Base-by-base conservation (phyloP, 2,329 filamentous ascomycete species). In the Stenocarpella maydis region DNA sequence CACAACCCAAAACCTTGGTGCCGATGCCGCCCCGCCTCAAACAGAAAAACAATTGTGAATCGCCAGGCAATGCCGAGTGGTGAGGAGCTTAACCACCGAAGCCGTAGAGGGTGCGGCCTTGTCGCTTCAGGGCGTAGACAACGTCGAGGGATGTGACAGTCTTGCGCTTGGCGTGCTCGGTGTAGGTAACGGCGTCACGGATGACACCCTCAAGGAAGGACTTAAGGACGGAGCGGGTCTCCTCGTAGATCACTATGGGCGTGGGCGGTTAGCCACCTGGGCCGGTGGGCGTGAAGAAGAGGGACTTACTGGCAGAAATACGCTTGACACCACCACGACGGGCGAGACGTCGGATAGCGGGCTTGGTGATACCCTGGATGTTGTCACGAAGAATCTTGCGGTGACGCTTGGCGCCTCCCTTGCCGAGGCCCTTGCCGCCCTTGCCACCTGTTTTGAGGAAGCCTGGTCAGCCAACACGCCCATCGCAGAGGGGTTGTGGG, bases 301-400 rank as follows among this genome's bases (percentile, higher is more conserved):
- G 60, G 53, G 39, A 86, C 88, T 82, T 89, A 93, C 91, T 97
- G 82, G 95, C 95, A 79, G 94, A 97, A 80, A 98, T 98, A 97
- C 95, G 95, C 93, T 98, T 98, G 89, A 98, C 95, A 95, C 95
- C 95, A 85, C 95, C 95, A 96, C 95, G 94, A 86, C 95, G 95
- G 75, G 95, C 95, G 83, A 98, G 94, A 97, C 95, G 95, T 80
- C 95, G 92, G 85, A 98, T 98, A 79, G 95, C 95, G 79, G 95
- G 95, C 92, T 98, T 98, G 81, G 95, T 98, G 82, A 98, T 98
- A 86, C 95, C 95, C 88, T 98, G 95, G 82, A 98, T 98, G 92
- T 97, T 98, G 92, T 97, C 95, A 86, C 95, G 94, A 84, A 98
- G 90, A 88, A 98, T 98, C 93, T 98, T 98, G 81, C 95, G 91